These are phyloP conservation scores for Pterocarpus santalinus DNA, from an alignment of 306 rosid genomes.

Conservation along the genomic window DNA sequence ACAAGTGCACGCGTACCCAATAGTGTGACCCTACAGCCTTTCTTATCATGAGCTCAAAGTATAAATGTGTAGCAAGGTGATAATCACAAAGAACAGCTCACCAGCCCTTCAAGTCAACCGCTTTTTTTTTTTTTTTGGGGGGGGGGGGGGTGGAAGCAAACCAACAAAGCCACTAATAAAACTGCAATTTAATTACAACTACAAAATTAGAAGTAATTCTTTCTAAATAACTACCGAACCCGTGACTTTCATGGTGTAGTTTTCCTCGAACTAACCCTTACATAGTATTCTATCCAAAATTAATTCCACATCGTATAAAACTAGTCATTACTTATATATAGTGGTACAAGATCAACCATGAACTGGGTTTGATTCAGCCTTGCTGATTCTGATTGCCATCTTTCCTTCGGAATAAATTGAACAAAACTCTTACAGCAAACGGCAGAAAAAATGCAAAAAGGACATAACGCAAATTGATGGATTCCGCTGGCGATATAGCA, in stretches of 20 bases:
- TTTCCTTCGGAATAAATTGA: not conserved
- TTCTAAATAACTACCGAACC: not conserved
- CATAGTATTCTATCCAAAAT: too few relatives aligned
- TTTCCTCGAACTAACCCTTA: not conserved
- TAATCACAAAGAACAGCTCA: not conserved
- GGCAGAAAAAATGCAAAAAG: slow-evolving; percentile 41
- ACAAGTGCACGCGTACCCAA: too few relatives aligned
- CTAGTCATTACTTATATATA: too few relatives aligned
- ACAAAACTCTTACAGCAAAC: not conserved
- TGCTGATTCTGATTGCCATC: too few relatives aligned
- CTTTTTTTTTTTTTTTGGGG: too few relatives aligned
- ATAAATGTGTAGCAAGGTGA: too few relatives aligned
- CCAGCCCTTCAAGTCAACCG: not conserved
- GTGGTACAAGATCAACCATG: not conserved
- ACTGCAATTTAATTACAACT: not conserved
- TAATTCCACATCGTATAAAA: too few relatives aligned
- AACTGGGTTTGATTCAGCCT: not conserved
- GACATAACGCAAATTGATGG: slow-evolving; percentile 32
- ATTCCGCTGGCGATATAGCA: slow-evolving; percentile 44
- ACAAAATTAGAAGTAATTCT: too few relatives aligned
- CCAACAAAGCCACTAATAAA: too few relatives aligned
- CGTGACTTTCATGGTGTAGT: not conserved
- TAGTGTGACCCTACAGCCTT: too few relatives aligned
- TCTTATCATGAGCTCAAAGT: too few relatives aligned
- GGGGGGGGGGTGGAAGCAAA: too few relatives aligned